Conservation (phyloP, 2,329 filamentous ascomycete species). For the Monilinia fructigena region DNA sequence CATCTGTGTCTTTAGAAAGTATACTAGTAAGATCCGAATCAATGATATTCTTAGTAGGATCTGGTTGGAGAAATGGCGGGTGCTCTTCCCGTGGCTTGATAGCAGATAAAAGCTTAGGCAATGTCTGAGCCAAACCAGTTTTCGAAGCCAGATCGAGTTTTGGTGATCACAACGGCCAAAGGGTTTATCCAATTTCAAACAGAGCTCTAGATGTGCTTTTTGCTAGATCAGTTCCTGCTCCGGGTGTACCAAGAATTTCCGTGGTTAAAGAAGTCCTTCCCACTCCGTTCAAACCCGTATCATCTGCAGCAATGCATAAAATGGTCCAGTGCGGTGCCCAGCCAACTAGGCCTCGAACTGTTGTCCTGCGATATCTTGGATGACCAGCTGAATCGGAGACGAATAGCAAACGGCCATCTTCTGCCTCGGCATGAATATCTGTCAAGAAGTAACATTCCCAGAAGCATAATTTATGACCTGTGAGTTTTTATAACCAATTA, state of each 20-base stretch:
- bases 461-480: slow-evolving; percentile 79
- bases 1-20: slow-evolving; percentile 53
- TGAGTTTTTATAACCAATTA: slow-evolving; percentile 73
- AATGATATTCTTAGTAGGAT: slow-evolving; percentile 49
- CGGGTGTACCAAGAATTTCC: slow-evolving; percentile 51
- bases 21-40: slow-evolving; percentile 56
- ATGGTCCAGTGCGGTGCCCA: slow-evolving; percentile 96
- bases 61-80: slow-evolving; percentile 69
- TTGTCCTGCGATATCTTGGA: slow-evolving; percentile 83
- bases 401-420: slow-evolving; percentile 75
- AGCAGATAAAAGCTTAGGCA: slow-evolving; percentile 71
- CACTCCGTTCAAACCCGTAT: slow-evolving; percentile 44
- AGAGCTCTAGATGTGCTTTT: slow-evolving; percentile 81
- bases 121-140: slow-evolving; percentile 63
- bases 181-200: slow-evolving; percentile 78
- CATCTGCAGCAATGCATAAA: slow-evolving; percentile 82
- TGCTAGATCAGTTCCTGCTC: slow-evolving; percentile 66
- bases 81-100: slow-evolving; percentile 69
- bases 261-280: slow-evolving; percentile 49
- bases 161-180: slow-evolving; percentile 81
- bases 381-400: slow-evolving; percentile 91
- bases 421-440: slow-evolving; percentile 81
- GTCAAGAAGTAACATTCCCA: slow-evolving; percentile 86
- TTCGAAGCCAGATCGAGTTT: slow-evolving; percentile 87
- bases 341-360: slow-evolving; percentile 83